A percentile compares a stretch with the other conserved stretches of the same genome.
Evolutionary conservation across 2,329 filamentous ascomycete species (phyloP).

Genomic region (Phoma sp.): DNA sequence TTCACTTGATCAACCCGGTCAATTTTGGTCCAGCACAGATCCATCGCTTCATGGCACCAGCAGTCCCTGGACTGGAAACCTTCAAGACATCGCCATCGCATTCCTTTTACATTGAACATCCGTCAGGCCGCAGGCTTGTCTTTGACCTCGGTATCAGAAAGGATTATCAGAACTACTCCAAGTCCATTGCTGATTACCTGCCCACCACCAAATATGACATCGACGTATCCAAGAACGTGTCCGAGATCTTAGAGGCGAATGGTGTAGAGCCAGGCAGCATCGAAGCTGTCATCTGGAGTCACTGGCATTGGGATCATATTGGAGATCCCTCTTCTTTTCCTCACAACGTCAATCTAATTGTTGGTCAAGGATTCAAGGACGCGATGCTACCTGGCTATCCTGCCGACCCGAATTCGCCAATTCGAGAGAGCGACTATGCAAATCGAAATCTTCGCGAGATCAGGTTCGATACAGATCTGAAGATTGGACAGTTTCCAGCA

Average conservation of each 20-base stretch:
- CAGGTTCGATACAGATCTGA: conserved; percentile 18
- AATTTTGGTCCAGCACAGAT: conserved; percentile 40
- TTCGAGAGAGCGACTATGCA: conserved; percentile 32
- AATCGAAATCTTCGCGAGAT: conserved; percentile 33
- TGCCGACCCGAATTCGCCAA: conserved; percentile 24
- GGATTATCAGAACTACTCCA: conserved; percentile 49
- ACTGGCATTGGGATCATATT: conserved; percentile 56
- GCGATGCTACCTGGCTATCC: conserved; percentile 58
- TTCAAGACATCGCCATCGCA: conserved; percentile 45
- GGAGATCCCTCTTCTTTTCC: conserved; percentile 59
- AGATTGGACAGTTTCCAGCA: conserved; percentile 55
- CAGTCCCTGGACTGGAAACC: conserved; percentile 25
- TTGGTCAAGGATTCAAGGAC: conserved; percentile 60
- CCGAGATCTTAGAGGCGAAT: conserved; percentile 42
- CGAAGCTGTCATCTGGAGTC: conserved; percentile 51
- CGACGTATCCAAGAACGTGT: conserved; percentile 51
- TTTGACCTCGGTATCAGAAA: conserved; percentile 58
- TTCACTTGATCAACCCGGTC: conserved; percentile 46
- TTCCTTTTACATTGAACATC: conserved; percentile 58
- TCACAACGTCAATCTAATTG: conserved; percentile 53
- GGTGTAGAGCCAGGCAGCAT: conserved; percentile 42
- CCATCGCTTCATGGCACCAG: conserved; percentile 34
- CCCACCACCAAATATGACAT: conserved; percentile 42
- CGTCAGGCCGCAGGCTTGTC: conserved; percentile 49
- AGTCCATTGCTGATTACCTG: conserved; percentile 24